Percentiles rank a stretch among this genome's conserved stretches.
Conservation (phyloP, 2,329 filamentous ascomycete species). For the Teratosphaeria pseudoeucalypti region DNA sequence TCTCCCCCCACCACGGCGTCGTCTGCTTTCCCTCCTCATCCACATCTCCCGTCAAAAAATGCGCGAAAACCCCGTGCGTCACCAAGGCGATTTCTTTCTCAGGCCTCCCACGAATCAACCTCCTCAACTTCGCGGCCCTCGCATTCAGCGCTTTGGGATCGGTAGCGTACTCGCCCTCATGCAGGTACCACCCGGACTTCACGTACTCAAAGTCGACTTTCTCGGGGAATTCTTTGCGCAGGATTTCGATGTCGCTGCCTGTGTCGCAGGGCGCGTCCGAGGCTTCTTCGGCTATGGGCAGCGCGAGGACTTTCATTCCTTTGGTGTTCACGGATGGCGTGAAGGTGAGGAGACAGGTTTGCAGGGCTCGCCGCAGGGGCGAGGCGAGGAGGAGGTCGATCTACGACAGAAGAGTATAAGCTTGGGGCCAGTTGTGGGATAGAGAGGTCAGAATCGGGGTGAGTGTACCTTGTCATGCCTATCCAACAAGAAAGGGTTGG, state of each 20-base stretch:
- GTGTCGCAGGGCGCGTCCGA: slow-evolving; percentile 18
- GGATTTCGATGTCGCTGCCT: slow-evolving; percentile 10
- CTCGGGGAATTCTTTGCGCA: slow-evolving; percentile 14
- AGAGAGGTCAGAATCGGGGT: too few relatives aligned
- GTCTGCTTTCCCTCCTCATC: slow-evolving; percentile 20
- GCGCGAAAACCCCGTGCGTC: slow-evolving; percentile 21
- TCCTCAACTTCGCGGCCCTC: slow-evolving; percentile 16
- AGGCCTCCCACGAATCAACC: slow-evolving; percentile 15
- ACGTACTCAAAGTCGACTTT: slow-evolving; percentile 18
- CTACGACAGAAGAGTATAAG: slow-evolving; percentile 2
- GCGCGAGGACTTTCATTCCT: slow-evolving; percentile 15
- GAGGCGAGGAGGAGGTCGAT: slow-evolving; percentile 22
- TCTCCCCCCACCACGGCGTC: slow-evolving; percentile 21
- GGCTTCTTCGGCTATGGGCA: slow-evolving; percentile 21
- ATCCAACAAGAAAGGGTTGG: too few relatives aligned
- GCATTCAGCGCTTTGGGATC: slow-evolving; percentile 15
- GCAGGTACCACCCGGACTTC: slow-evolving; percentile 16
- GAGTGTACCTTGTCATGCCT: too few relatives aligned
- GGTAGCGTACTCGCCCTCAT: slow-evolving; percentile 17
- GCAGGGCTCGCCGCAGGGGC: slow-evolving; percentile 18
- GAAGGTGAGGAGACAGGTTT: slow-evolving; percentile 19
- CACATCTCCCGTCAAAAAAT: slow-evolving; percentile 21
- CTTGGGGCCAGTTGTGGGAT: background rate
- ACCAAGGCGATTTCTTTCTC: slow-evolving; percentile 22
- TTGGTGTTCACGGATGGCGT: slow-evolving; percentile 12